Base-by-base conservation (phyloP, 116 monocot genomes). In the Iris pallida region DNA sequence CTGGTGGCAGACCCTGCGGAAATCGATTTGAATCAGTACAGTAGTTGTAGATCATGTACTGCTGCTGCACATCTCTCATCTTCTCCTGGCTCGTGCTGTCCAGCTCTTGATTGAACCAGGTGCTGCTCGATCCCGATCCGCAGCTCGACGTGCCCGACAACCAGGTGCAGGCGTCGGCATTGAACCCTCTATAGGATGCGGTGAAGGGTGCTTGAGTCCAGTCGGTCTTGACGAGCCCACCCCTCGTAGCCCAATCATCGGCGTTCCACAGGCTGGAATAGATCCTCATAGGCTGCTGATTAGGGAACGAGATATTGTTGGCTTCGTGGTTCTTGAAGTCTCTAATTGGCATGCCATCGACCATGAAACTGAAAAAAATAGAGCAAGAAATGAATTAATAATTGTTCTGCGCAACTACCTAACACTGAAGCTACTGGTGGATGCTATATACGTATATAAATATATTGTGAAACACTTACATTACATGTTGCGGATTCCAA, bases 181-280 rank as follows among this genome's bases (percentile, higher is more conserved):
- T 78, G 71, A 80, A 86, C 69, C 74, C 79, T 47, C 64, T 66
- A 48, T 83, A 81, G 5, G 80, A 77, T 8, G 83, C 82, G 0
- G 66, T 65, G 58, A 90, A 90, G 0, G 86, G 89, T 0, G 86
- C 83, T 16, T 64, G 55, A 4, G 58, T 57, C 89, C 89, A 85
- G 57, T 89, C 80, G 16, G 82, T 89, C 69, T 89, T 89, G 14
- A 89, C 57, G 1, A 75, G 72, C 18, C 89, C 86, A 0, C 86
- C 89, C 45, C 78, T 71, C 0, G 83, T 86, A 10, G 89, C 89
- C 89, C 86, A 89, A 63, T 89, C 86, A 16, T 86, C 89, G 15
- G 89, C 86, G 13, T 86, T 62, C 89, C 86, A 89, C 2, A 89
- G 78, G 55, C 89, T 89, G 0, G 86, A 82, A 57, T 86, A 89